Evolutionary conservation across 345 rosid genomes (phyloP).

Genomic region (Kernera saxatilis): DNA sequence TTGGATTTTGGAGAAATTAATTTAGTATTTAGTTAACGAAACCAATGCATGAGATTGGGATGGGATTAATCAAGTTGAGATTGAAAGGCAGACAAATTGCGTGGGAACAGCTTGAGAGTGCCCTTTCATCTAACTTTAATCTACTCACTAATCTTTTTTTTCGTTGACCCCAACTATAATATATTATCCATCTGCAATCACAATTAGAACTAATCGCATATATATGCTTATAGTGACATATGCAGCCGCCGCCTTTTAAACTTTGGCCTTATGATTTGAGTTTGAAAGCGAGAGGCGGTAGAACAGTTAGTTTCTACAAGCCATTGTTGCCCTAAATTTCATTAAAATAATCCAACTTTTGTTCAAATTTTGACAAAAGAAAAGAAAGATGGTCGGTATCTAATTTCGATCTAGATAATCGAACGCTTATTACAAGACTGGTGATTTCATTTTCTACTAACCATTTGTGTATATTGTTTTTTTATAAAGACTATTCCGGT

Average conservation of each 20-base stretch:
- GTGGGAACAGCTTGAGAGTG: slow-evolving; percentile 21
- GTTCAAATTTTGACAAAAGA: neutral
- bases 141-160: slow-evolving; percentile 20
- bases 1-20: neutral
- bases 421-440: slow-evolving; percentile 3
- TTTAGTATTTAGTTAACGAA: neutral
- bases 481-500: neutral
- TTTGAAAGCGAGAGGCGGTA: slow-evolving; percentile 23
- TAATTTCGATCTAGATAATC: slow-evolving; percentile 18
- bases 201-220: slow-evolving; percentile 1
- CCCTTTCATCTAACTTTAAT: slow-evolving; percentile 35
- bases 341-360: slow-evolving; percentile 3
- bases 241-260: slow-evolving; percentile 30
- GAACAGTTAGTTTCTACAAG: slow-evolving; percentile 10
- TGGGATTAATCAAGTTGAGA: neutral
- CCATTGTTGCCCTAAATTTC: slow-evolving; percentile 4
- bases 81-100: slow-evolving; percentile 2
- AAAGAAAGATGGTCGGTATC: slow-evolving; percentile 27
- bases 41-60: neutral
- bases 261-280: slow-evolving; percentile 31
- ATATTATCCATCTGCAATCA: slow-evolving; percentile 15
- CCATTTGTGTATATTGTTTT: slow-evolving; percentile 14
- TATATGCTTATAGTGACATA: slow-evolving; percentile 23
- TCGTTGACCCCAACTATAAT: neutral
- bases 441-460: slow-evolving; percentile 29